Conservation (phyloP, 2,329 filamentous ascomycete species). For the Pestalotiopsis sp. region DNA sequence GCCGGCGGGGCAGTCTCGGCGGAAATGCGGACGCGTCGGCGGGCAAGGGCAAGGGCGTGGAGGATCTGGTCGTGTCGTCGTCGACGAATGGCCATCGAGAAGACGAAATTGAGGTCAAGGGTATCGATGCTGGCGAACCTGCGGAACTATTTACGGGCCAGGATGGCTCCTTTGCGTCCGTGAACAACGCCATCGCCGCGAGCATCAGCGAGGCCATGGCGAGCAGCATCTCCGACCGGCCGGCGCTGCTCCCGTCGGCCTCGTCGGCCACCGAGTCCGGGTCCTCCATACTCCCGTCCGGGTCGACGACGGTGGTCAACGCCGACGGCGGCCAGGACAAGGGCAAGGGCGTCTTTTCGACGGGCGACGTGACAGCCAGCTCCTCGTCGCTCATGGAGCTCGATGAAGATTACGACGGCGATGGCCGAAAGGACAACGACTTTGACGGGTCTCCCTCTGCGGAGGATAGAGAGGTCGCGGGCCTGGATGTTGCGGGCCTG, state of each 20-base stretch:
- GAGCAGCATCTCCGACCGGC: constrained; percentile 25
- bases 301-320: not conserved
- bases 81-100: not conserved
- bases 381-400: not conserved
- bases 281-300: not conserved
- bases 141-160: not conserved
- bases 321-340: not conserved
- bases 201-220: constrained; percentile 34
- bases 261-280: constrained; percentile 1
- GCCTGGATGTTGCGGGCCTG: not conserved
- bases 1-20: constrained; percentile 28
- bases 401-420: not conserved
- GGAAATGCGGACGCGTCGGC: constrained; percentile 33
- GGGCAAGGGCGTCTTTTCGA: not conserved
- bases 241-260: constrained; percentile 5
- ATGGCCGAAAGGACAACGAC: not conserved
- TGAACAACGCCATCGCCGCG: constrained; percentile 29
- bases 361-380: not conserved
- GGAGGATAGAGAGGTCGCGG: not conserved
- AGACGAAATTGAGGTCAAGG: not conserved
- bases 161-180: constrained; percentile 14
- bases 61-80: constrained; percentile 8
- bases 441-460: not conserved
- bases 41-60: constrained; percentile 15
- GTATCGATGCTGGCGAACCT: constrained; percentile 11